These are phyloP conservation scores for Clavariopsis aquatica DNA, from an alignment of 495 filamentous ascomycete genomes.

Conservation along the genomic window DNA sequence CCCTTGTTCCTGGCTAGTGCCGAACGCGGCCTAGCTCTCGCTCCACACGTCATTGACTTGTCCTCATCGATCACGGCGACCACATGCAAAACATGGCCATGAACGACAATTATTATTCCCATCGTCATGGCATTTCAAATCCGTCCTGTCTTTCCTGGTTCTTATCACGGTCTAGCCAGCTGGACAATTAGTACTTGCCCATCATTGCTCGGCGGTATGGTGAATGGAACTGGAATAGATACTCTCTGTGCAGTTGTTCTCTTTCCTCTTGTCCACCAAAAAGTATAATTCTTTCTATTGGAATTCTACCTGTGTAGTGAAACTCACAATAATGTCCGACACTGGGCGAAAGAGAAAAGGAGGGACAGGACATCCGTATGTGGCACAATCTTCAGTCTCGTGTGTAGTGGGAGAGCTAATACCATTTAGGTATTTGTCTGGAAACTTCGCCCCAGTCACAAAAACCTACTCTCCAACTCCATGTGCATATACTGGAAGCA, in stretches of 20 bases:
- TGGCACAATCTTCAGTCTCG: neutral
- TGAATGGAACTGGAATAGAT: neutral
- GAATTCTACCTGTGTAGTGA: neutral
- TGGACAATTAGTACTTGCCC: too few relatives aligned
- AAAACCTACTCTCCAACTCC: slow-evolving; percentile 50
- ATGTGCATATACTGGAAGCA: slow-evolving; percentile 55
- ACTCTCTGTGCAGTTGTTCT: neutral
- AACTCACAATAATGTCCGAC: neutral
- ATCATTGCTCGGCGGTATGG: neutral
- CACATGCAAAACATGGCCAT: slow-evolving; percentile 9
- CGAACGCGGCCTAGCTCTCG: neutral
- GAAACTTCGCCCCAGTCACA: slow-evolving; percentile 66
- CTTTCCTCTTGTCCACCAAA: neutral
- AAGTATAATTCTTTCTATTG: neutral
- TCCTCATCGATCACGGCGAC: slow-evolving; percentile 2
- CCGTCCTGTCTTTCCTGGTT: neutral
- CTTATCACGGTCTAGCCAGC: too few relatives aligned
- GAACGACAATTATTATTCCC: neutral
- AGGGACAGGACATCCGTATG: slow-evolving; percentile 31
- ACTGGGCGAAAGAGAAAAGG: slow-evolving; percentile 8
- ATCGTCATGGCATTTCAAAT: slow-evolving; percentile 5
- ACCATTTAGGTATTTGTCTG: slow-evolving; percentile 52
- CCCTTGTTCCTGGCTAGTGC: neutral
- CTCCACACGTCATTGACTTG: slow-evolving; percentile 20
- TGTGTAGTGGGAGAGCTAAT: neutral